Evolutionary conservation across 1,284 basidiomycete species (phyloP).

Genomic region (Cutaneotrichosporon spelunceum): DNA sequence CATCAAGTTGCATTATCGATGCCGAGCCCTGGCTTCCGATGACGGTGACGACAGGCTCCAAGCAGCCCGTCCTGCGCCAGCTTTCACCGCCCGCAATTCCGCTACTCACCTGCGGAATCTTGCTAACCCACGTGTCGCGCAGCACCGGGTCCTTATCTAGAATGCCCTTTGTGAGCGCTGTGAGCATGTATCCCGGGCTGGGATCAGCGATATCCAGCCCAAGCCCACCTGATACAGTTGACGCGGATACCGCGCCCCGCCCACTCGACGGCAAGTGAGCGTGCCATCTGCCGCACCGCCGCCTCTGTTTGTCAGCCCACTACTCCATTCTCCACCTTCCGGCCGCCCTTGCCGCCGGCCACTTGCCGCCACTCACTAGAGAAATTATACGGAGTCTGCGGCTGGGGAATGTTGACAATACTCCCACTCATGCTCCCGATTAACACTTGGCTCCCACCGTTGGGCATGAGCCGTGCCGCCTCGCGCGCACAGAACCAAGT

Average conservation of each 20-base stretch:
- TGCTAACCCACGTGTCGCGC: constrained; percentile 79
- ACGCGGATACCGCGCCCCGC: constrained; percentile 56
- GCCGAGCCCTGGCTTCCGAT: no score
- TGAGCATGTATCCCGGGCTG: constrained; percentile 86
- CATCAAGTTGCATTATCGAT: no score
- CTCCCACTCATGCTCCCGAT: constrained; percentile 87
- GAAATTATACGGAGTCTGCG: constrained; percentile 94
- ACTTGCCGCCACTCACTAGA: constrained; percentile 57
- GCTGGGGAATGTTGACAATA: constrained; percentile 81
- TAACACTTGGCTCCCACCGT: constrained; percentile 73
- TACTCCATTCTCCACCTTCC: no score
- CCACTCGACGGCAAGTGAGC: constrained; percentile 58
- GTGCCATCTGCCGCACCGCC: constrained; percentile 55
- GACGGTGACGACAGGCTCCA: not conserved
- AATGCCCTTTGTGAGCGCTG: constrained; percentile 77
- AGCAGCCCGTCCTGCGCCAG: not conserved
- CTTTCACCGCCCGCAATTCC: not conserved
- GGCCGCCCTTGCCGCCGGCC: no score
- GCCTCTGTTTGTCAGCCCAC: constrained; percentile 39
- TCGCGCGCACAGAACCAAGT: constrained; percentile 89
- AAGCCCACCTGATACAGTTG: constrained; percentile 51
- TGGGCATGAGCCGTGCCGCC: constrained; percentile 64
- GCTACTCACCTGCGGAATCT: constrained; percentile 78
- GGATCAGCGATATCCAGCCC: not conserved
- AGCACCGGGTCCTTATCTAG: constrained; percentile 65